Base-by-base conservation (phyloP, 2,329 filamentous ascomycete genomes). In the Aspergillus unguis region DNA sequence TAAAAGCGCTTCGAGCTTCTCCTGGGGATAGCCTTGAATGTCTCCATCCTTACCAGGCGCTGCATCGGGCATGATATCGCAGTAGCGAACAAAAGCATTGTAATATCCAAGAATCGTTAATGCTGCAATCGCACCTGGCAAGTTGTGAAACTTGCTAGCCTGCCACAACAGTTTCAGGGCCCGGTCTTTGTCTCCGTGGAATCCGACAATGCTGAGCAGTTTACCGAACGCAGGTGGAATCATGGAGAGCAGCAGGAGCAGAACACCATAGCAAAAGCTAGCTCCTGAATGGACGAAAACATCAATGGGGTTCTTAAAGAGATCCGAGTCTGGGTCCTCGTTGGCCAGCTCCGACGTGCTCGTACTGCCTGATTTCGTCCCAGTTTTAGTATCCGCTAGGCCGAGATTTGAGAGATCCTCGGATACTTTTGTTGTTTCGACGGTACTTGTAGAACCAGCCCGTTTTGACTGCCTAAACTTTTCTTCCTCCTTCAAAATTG, bases 101-200 rank as follows among this genome's bases (percentile, higher is more conserved):
- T 96, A 95, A 71, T 91, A 97, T 0, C 84, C 85, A 11, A 97
- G 79, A 0, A 96, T 76, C 27, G 90, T 82, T 37, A 97, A 79
- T 0, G 87, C 90, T 0, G 92, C 86, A 66, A 97, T 86, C 5
- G 89, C 92, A n/a, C 92, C 92, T 65, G 96, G 95, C 64, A 97
- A 82, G 68, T 96, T 96, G 56, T 85, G 75, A 68, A 92, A 94
- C 45, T 85, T 85, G 25, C 90, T 91, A 9, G 90, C 89, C 67
- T 89, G 85, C 94, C 94, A 99, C 4, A 99, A 83, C 83, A 96
- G 87, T 36, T 81, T 79, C 31, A 96, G 79, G 7, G 92, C 94
- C 36, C 86, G 81, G 56, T 90, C 84, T 40, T 92, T 86, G 67
- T 97, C 92, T 31, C 94, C 94, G 56, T 84, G 85, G 74, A 97